Evolutionary conservation across 768 basidiomycete genomes (phyloP).

Genomic region (Boletus rubescentipes): DNA sequence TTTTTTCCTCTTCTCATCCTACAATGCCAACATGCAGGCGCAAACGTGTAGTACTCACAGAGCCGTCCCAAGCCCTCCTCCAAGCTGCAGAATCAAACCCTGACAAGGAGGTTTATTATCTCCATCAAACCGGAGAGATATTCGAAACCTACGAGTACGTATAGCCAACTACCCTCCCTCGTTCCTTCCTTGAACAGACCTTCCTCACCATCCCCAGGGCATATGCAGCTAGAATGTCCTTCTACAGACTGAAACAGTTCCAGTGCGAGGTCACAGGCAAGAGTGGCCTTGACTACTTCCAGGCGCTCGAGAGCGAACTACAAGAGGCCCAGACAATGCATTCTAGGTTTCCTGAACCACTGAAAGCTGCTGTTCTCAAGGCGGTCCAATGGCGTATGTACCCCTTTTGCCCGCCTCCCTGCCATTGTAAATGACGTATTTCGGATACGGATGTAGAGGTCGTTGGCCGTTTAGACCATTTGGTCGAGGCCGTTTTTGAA

Average conservation of each 20-base stretch:
- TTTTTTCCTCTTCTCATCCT: conserved; percentile 43
- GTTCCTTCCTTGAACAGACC: conserved; percentile 26
- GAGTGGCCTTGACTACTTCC: conserved; percentile 90
- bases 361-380: conserved; percentile 88
- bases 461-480: conserved; percentile 91
- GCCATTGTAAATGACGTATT: conserved; percentile 11
- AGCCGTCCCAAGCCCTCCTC: conserved; percentile 71
- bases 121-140: conserved; percentile 94
- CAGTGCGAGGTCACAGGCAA: conserved; percentile 98
- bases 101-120: conserved; percentile 81
- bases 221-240: conserved; percentile 90
- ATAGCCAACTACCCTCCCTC: conserved; percentile 21
- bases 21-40: conserved; percentile 86
- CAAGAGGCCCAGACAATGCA: conserved; percentile 89
- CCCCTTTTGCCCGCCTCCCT: conserved; percentile 22
- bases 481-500: conserved; percentile 93
- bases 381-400: conserved; percentile 96
- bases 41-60: conserved; percentile 86
- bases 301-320: conserved; percentile 88
- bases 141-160: conserved; percentile 94
- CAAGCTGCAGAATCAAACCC: conserved; percentile 63
- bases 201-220: conserved; percentile 40
- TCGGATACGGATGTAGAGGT: conserved; percentile 63
- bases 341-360: conserved; percentile 85
- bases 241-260: conserved; percentile 92